These are phyloP conservation scores for Microsporum audouinii DNA, from an alignment of 2,329 filamentous ascomycete species.

Conservation along the genomic window DNA sequence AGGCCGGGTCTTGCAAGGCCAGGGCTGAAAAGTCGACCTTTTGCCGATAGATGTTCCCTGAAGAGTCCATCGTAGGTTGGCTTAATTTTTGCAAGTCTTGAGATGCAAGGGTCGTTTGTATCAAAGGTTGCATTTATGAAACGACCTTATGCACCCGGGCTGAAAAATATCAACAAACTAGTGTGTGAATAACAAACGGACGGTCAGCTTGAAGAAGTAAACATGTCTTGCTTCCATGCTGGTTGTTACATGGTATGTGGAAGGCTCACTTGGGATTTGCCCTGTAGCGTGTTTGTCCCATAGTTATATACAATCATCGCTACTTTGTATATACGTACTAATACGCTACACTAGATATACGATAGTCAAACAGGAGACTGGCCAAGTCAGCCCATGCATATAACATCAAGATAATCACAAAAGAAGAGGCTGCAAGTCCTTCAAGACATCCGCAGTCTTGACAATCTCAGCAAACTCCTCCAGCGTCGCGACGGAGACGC, in stretches of 20 bases:
- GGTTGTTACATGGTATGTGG: background rate
- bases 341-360: too few relatives aligned
- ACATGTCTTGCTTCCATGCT: background rate
- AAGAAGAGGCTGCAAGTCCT: constrained; percentile 19
- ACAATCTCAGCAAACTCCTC: constrained; percentile 37
- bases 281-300: background rate
- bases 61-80: constrained; percentile 21
- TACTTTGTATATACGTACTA: background rate
- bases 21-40: constrained; percentile 52
- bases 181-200: too few relatives aligned
- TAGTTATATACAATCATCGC: background rate
- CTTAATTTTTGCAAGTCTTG: background rate
- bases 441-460: constrained; percentile 28
- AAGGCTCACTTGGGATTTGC: background rate
- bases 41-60: constrained; percentile 42
- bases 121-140: background rate
- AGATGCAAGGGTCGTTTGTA: background rate
- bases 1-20: constrained; percentile 47
- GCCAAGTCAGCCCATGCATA: background rate
- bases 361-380: background rate
- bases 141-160: background rate
- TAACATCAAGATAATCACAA: background rate
- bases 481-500: constrained; percentile 36
- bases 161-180: background rate
- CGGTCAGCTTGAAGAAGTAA: too few relatives aligned